A percentile compares a stretch with the other conserved stretches of the same genome.
Evolutionary conservation across 371 early-diverging fungal species (phyloP).

Genomic region (Sporodiniella umbellata): DNA sequence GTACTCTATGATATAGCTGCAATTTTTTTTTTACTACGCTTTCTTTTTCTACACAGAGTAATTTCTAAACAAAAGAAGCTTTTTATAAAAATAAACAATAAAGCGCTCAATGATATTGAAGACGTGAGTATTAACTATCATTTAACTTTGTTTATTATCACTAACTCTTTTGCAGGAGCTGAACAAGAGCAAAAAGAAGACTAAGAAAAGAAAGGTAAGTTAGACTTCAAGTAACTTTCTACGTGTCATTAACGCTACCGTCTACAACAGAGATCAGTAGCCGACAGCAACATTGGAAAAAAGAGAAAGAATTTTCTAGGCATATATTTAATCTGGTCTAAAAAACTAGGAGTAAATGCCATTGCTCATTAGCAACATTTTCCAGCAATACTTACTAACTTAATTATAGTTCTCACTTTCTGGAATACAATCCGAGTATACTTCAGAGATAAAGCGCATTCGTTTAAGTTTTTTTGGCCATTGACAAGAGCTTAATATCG

Average conservation of each 20-base stretch:
- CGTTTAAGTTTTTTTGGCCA: constrained; percentile 10
- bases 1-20: too few relatives aligned
- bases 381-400: background rate
- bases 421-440: constrained; percentile 8
- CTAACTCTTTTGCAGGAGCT: constrained; percentile 9
- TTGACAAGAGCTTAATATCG: constrained; percentile 10
- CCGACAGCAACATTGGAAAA: background rate
- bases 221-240: constrained; percentile 4
- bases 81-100: constrained; percentile 4
- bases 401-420: constrained; percentile 6
- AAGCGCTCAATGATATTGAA: constrained; percentile 8
- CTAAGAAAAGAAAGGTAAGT: constrained; percentile 1
- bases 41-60: constrained; percentile 2
- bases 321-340: constrained; percentile 1
- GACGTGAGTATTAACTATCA: constrained; percentile 5
- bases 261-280: constrained; percentile 5
- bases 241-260: constrained; percentile 8
- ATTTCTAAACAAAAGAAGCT: constrained; percentile 7
- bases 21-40: background rate
- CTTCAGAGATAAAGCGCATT: constrained; percentile 11
- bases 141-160: constrained; percentile 10
- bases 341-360: background rate
- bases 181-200: constrained; percentile 5
- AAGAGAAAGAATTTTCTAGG: constrained; percentile 4
- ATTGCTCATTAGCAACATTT: background rate